Evolutionary conservation across 192 early-diverging fungal genomes (phyloP).

Genomic region (Rhizoclosmatium sp.): DNA sequence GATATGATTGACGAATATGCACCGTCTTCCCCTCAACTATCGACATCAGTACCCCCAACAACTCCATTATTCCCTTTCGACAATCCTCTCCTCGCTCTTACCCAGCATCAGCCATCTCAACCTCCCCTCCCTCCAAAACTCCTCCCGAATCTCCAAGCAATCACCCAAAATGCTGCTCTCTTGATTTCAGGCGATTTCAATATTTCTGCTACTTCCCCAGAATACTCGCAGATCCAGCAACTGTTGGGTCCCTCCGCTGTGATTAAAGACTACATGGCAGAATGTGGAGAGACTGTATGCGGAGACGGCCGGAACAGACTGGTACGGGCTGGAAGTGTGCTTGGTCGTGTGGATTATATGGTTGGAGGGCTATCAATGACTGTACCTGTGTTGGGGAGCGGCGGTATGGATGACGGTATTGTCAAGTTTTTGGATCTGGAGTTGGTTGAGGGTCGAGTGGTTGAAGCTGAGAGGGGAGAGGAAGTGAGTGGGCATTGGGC

Average conservation of each 20-base stretch:
- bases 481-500: constrained; percentile 42
- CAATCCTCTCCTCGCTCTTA: not conserved
- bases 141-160: constrained; percentile 20
- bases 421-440: constrained; percentile 30
- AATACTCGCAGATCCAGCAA: constrained; percentile 9
- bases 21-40: not conserved
- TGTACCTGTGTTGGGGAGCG: not conserved
- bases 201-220: not conserved
- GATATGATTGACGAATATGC: constrained; percentile 42
- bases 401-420: not conserved
- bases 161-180: not conserved
- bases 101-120: not conserved
- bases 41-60: not conserved
- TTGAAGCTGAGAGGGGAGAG: constrained; percentile 4
- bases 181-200: constrained; percentile 21
- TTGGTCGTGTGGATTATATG: constrained; percentile 33
- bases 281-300: constrained; percentile 10
- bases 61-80: not conserved
- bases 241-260: not conserved
- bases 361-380: not conserved
- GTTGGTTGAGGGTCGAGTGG: constrained; percentile 32
- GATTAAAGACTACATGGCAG: not conserved
- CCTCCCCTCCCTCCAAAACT: not conserved
- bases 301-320: constrained; percentile 33
- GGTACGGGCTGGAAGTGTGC: constrained; percentile 30